Percentiles rank a stretch among this genome's conserved stretches.
Evolutionary conservation across 352 stramenopile genomes (phyloP).

Genomic region (Phytophthora ramorum): DNA sequence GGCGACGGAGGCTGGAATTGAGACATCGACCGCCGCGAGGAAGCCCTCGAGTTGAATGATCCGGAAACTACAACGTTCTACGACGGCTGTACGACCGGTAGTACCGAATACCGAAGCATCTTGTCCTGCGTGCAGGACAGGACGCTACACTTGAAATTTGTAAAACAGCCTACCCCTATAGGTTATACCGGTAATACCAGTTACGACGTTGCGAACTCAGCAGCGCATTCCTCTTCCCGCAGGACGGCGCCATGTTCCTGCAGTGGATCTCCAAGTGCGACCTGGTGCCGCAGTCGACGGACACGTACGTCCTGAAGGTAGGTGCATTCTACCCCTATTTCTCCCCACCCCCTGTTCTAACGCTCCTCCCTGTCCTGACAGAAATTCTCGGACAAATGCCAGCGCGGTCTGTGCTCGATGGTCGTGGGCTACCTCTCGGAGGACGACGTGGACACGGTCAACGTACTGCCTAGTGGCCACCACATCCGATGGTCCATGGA

Average conservation of each 20-base stretch:
- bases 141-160: too few species aligned
- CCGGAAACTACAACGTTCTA: neutral
- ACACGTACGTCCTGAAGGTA: slow-evolving; percentile 87
- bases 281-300: slow-evolving; percentile 67
- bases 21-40: slow-evolving; percentile 22
- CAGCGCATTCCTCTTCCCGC: neutral
- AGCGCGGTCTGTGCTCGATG: slow-evolving; percentile 86
- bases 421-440: slow-evolving; percentile 73
- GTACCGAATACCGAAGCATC: too few species aligned
- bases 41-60: neutral
- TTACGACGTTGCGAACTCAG: neutral
- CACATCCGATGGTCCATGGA: slow-evolving; percentile 91
- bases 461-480: slow-evolving; percentile 69
- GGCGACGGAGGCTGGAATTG: slow-evolving; percentile 33
- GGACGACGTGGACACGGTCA: slow-evolving; percentile 52
- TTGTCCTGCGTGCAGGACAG: too few species aligned
- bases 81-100: neutral
- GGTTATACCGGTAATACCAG: neutral
- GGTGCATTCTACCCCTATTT: neutral
- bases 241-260: slow-evolving; percentile 71
- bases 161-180: neutral
- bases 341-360: neutral
- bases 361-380: slow-evolving; percentile 13
- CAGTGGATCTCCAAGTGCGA: slow-evolving; percentile 90
- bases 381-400: slow-evolving; percentile 91